These are phyloP conservation scores for Arachis monticola DNA, from an alignment of 331 rosid genomes.

Conservation along the genomic window DNA sequence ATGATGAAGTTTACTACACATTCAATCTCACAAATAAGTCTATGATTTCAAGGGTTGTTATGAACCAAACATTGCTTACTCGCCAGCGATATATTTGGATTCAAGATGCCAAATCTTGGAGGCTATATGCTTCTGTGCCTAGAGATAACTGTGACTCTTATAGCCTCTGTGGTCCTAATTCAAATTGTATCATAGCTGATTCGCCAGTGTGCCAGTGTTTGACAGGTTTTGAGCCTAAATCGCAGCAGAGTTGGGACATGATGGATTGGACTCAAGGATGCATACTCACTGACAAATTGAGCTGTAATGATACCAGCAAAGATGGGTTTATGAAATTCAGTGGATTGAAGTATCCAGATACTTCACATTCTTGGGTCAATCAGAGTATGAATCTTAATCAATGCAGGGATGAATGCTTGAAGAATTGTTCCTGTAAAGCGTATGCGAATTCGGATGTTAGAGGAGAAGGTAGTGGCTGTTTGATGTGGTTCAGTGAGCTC, in stretches of 20 bases:
- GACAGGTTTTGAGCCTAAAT: constrained; percentile 47
- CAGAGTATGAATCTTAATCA: constrained; percentile 36
- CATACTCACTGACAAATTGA: constrained; percentile 35
- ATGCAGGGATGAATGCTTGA: constrained; percentile 41
- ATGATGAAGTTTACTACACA: constrained; percentile 45
- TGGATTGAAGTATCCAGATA: constrained; percentile 54
- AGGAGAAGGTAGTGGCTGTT: constrained; percentile 46
- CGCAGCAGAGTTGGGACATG: constrained; percentile 41
- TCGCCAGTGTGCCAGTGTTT: constrained; percentile 58
- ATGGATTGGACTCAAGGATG: constrained; percentile 57
- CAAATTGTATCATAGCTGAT: constrained; percentile 44
- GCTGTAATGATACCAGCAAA: constrained; percentile 32
- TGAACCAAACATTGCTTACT: constrained; percentile 38
- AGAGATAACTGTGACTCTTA: constrained; percentile 55
- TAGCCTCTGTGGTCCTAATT: constrained; percentile 46
- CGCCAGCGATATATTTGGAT: constrained; percentile 47
- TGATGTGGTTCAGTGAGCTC: constrained; percentile 47
- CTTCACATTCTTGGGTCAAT: constrained; percentile 51
- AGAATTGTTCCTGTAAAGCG: constrained; percentile 46
- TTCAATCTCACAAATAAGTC: constrained; percentile 41
- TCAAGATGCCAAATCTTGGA: constrained; percentile 45
- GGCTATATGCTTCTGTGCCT: constrained; percentile 48
- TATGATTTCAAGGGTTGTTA: constrained; percentile 42
- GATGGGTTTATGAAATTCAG: constrained; percentile 41
- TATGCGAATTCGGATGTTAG: constrained; percentile 45